Evolutionary conservation across 805 yeast genomes (phyloP).

Genomic region (Millerozyma miso): DNA sequence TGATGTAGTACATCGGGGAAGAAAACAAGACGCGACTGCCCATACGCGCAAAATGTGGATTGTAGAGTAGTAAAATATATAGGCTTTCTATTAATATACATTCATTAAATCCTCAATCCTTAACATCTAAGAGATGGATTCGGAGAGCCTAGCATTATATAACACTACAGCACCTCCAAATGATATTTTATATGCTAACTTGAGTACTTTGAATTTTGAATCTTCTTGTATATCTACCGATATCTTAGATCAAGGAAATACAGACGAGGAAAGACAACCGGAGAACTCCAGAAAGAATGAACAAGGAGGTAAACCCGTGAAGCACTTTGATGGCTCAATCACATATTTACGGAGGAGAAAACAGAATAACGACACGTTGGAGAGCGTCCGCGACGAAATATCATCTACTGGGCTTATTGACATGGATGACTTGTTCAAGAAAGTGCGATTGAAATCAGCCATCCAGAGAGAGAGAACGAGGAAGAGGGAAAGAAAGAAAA

Average conservation of each 20-base stretch:
- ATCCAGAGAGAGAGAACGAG: conserved; percentile 8
- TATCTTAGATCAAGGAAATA: neutral
- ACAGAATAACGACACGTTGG: neutral
- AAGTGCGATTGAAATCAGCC: conserved; percentile 14
- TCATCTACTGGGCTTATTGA: neutral
- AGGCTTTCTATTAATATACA: too few relatives aligned
- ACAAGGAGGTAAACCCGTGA: neutral
- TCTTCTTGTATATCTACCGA: neutral
- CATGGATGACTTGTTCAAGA: conserved; percentile 14
- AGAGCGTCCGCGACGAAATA: neutral
- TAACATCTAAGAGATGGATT: too few relatives aligned
- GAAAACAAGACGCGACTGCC: too few relatives aligned
- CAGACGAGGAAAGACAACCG: neutral
- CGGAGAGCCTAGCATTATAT: too few relatives aligned
- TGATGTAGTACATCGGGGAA: too few relatives aligned
- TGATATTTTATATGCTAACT: neutral
- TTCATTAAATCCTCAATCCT: too few relatives aligned
- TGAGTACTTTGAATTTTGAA: neutral
- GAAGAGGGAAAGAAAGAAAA: neutral
- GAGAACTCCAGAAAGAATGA: neutral
- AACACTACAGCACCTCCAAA: too few relatives aligned
- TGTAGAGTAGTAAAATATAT: too few relatives aligned
- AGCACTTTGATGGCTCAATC: conserved; percentile 12
- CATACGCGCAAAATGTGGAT: too few relatives aligned
- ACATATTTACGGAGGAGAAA: conserved; percentile 10